A percentile compares a stretch with the other conserved stretches of the same genome.
These are phyloP conservation scores for Isatis lusitanica DNA, from an alignment of 441 rosid genomes.

Conservation along the genomic window DNA sequence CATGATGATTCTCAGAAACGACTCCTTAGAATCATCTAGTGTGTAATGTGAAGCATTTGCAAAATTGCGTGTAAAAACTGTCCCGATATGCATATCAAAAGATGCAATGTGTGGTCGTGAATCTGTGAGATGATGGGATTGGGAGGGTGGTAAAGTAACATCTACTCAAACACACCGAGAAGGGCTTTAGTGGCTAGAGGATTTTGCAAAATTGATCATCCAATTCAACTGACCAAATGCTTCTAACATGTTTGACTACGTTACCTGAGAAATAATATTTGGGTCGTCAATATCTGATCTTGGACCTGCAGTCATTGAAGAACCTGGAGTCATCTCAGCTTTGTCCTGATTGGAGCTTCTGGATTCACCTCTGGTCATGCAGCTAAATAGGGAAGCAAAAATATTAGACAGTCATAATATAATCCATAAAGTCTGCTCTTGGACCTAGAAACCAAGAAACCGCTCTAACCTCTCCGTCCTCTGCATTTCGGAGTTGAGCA, in stretches of 20 bases:
- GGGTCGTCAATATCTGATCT: conserved; percentile 57
- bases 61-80: background rate
- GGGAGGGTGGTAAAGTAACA: background rate
- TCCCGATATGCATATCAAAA: background rate
- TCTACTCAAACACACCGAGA: background rate
- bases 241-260: conserved; percentile 17
- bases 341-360: conserved; percentile 55
- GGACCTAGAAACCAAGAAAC: conserved; percentile 8
- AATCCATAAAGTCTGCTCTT: conserved; percentile 9
- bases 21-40: background rate
- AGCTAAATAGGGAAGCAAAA: conserved; percentile 15
- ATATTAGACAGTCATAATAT: background rate
- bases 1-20: background rate
- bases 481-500: conserved; percentile 58
- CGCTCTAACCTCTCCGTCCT: conserved; percentile 59
- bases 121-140: background rate
- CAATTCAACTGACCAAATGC: conserved; percentile 13
- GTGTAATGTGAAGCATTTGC: background rate
- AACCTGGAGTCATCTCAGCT: conserved; percentile 65
- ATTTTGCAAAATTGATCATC: background rate
- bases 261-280: conserved; percentile 62
- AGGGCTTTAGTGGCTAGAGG: background rate
- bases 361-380: conserved; percentile 53
- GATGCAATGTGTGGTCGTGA: conserved; percentile 6
- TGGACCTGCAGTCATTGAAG: conserved; percentile 54